Percentiles rank a stretch among this genome's conserved stretches.
Conservation (phyloP, 441 rosid genomes). For the Rhodomyrtus psidioides region DNA sequence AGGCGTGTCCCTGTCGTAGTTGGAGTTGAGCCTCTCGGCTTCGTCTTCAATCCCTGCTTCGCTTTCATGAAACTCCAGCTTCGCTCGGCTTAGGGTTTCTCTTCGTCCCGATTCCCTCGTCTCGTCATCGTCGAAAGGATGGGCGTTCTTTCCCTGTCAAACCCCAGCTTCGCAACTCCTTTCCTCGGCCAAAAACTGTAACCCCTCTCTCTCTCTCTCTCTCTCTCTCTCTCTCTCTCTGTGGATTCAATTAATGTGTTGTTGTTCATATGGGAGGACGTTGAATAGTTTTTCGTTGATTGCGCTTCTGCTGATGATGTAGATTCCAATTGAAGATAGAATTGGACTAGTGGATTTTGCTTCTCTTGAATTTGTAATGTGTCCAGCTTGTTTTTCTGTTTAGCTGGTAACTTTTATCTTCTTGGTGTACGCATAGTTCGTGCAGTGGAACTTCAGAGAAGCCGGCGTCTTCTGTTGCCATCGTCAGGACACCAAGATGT, state of each 20-base stretch:
- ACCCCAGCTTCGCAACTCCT: slow-evolving; percentile 27
- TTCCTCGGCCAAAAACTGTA: slow-evolving; percentile 37
- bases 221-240: background rate
- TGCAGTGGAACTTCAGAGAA: slow-evolving; percentile 5
- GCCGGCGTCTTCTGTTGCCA: background rate
- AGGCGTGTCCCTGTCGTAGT: background rate
- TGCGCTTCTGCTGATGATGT: background rate
- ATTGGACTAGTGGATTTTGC: background rate
- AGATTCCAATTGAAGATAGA: background rate
- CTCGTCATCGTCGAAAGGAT: background rate
- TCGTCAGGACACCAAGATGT: slow-evolving; percentile 19
- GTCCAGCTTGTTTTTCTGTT: too few relatives aligned
- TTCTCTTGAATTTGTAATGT: background rate
- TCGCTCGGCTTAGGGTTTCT: background rate
- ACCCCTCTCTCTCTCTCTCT: background rate
- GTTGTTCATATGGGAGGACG: background rate
- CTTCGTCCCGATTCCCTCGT: background rate
- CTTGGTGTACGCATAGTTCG: slow-evolving; percentile 6
- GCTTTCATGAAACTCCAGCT: background rate
- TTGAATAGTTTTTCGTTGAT: background rate
- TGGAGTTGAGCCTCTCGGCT: background rate
- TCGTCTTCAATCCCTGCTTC: background rate
- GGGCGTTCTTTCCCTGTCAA: slow-evolving; percentile 35
- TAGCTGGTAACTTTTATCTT: background rate
- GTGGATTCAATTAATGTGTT: background rate